Base-by-base conservation (phyloP, 2,329 filamentous ascomycete genomes). In the Fusarium burgessii region DNA sequence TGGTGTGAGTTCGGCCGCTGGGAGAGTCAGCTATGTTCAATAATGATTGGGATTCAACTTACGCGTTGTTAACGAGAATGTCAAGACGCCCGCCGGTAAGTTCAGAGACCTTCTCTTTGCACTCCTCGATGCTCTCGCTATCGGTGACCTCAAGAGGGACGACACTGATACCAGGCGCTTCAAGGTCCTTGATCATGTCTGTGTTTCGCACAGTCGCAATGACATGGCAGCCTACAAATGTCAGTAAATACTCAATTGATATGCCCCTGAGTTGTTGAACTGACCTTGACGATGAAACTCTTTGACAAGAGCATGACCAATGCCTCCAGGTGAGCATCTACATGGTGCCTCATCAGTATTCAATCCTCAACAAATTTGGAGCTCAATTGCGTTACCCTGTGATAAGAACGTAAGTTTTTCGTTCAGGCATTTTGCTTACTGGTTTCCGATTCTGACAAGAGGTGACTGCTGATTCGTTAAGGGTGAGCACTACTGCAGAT, bases 1-100 rank as follows among this genome's bases (percentile, higher is more conserved):
- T 83, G 18, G 83, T 85, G 75, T 87, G 83, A 5, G 84, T 85
- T 59, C 84, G 82, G 58, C 86, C 86, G 41, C 86, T 88, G 66
- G 1, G 3, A 6, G n/a, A 35, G 25, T 33, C 20, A 50, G 47
- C 15, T 36, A 17, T 40, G 9, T 40, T 17, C 12, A 18, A 13
- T 33, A 5, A 33, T 13, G 18, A 12, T 27, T 36, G 35, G 20
- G 45, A 4, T 3, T 27, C 3, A 6, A 74, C 83, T 66, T 69
- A 88, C 86, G 88, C 87, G 66, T 90, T 90, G 78, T 89, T 90
- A 51, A 90, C 83, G 20, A 90, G 85, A 47, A 89, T 84, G 69
- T 90, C 87, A 8, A 90, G 83, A 49, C 80, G 84, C 17, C 87
- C 87, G 12, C 82, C 82, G 4, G 86, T 88, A 49, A 89, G 77